Base-by-base conservation (phyloP, 192 early-diverging fungal species). In the Jimgerdemannia lactiflua region DNA sequence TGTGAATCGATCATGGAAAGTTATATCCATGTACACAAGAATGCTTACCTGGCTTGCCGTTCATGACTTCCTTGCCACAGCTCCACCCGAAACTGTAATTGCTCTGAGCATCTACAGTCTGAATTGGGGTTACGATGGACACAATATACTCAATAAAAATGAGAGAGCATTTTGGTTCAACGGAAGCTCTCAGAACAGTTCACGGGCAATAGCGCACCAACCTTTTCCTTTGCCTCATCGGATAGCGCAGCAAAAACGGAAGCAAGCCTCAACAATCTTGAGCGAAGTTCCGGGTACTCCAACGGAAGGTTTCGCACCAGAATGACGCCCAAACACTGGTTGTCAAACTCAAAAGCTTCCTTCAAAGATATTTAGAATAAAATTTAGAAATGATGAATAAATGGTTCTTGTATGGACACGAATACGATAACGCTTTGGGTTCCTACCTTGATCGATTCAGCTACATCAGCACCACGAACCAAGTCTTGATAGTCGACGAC, bases 81-180 rank as follows among this genome's bases (percentile, higher is more conserved):
- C 85, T 87, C 92, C 92, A 93, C 10, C 92, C 92, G 78, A 90
- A 89, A n/a, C 74, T 78, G 70, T 88, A 93, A n/a, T 81, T 71
- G 69, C 85, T 87, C 39, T 66, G 80, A 0, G 82, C 75, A 77
- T 93, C 82, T 3, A 86, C 89, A 65, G 85, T 80, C 18, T 59
- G 14, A 10, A 14, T 0, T 59, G 14, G 49, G 8, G 49, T 29
- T 29, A 29, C 29, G 29, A 29, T 29, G 29, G 29, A 29, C 29
- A 29, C 29, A 29, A 29, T 29, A 29, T 29, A 29, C 29, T 29
- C 29, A 29, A 29, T 29, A 1, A 29, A 29, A 29, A 59, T 59
- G 29, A 29, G 1, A 29, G 29, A 29, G 29, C 29, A 29, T 29
- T 29, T 29, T 59, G 14, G 49, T 59, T 14, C 49, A 59, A 59